Percentiles rank a stretch among this genome's conserved stretches.
Evolutionary conservation across 345 rosid genomes (phyloP).

Genomic region (Citrus medica): DNA sequence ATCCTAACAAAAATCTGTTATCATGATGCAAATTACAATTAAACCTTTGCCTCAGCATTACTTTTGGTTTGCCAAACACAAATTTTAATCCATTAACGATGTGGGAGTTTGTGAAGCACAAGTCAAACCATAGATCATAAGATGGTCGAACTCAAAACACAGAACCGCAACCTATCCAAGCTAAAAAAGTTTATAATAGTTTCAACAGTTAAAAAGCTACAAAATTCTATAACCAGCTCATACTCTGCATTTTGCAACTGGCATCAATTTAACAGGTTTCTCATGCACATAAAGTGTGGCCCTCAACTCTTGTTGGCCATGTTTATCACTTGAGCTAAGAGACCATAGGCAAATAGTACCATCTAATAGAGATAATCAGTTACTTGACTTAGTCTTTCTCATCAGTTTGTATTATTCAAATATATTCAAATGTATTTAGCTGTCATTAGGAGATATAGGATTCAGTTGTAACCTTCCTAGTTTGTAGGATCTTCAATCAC

Average conservation of each 20-base stretch:
- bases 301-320: constrained; percentile 51
- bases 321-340: constrained; percentile 48
- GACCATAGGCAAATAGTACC: constrained; percentile 60
- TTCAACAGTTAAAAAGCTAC: constrained; percentile 1
- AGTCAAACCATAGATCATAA: not conserved
- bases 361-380: too few species aligned
- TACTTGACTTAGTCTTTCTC: too few species aligned
- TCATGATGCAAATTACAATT: not conserved
- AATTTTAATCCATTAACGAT: not conserved
- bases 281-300: constrained; percentile 60
- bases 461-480: too few species aligned
- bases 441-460: too few species aligned
- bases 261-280: constrained; percentile 50
- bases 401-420: too few species aligned
- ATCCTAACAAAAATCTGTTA: not conserved
- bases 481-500: too few species aligned
- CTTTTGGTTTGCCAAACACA: too few species aligned
- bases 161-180: not conserved
- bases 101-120: not conserved
- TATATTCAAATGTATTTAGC: too few species aligned
- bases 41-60: too few species aligned
- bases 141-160: not conserved
- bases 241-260: constrained; percentile 49
- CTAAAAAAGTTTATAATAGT: not conserved
- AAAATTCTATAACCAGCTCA: constrained; percentile 13